Conservation (phyloP, 2,329 filamentous ascomycete species). For the Pseudogymnoascus sp. region DNA sequence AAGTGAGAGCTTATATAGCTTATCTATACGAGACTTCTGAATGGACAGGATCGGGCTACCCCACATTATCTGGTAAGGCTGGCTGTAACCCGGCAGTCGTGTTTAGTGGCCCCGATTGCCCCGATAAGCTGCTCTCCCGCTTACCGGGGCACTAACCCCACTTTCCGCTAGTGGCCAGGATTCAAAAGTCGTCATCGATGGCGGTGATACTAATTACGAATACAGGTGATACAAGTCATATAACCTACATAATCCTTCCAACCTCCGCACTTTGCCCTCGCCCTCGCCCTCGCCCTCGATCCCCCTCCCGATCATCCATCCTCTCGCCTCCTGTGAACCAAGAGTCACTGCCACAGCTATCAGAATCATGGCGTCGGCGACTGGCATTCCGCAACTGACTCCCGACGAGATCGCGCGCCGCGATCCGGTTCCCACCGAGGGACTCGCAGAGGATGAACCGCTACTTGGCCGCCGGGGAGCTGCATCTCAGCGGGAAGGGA, state of each 20-base stretch:
- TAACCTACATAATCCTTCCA: not conserved
- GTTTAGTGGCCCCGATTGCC: too few relatives aligned
- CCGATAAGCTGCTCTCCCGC: not conserved
- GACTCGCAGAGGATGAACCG: conserved; percentile 52
- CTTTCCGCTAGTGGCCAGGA: not conserved
- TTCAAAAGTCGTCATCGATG: not conserved
- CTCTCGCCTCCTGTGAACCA: conserved; percentile 11
- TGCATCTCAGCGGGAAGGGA: conserved; percentile 57
- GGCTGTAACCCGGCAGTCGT: not conserved
- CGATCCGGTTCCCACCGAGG: conserved; percentile 28
- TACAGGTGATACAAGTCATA: not conserved
- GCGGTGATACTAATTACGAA: not conserved
- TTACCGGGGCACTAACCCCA: not conserved
- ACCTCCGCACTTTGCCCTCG: not conserved
- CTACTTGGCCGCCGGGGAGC: conserved; percentile 64
- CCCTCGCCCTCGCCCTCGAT: not conserved
- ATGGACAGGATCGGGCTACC: not conserved
- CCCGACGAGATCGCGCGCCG: conserved; percentile 27
- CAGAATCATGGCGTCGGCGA: conserved; percentile 55
- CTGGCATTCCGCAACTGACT: conserved; percentile 51
- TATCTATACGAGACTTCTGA: not conserved
- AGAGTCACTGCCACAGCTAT: conserved; percentile 13
- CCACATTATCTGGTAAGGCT: not conserved
- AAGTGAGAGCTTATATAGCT: not conserved
- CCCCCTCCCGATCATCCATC: not conserved